Percentiles rank a stretch among this genome's conserved stretches.
These are phyloP conservation scores for Populus trichocarpa DNA, from an alignment of 441 rosid species.

Conservation along the genomic window DNA sequence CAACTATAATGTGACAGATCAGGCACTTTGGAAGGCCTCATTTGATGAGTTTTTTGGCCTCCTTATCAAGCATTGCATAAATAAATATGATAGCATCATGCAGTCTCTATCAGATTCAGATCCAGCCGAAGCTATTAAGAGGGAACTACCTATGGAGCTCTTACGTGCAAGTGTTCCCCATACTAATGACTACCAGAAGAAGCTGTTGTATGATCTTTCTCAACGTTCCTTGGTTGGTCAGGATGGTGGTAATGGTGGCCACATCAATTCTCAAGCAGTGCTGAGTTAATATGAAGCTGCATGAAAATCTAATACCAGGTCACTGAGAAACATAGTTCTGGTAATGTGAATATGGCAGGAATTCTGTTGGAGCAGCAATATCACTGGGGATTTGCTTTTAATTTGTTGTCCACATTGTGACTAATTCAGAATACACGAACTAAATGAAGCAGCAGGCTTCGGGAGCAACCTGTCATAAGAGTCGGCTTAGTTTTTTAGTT, in stretches of 20 bases:
- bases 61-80: conserved; percentile 69
- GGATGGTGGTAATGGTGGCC: conserved; percentile 33
- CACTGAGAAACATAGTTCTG: conserved; percentile 11
- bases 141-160: conserved; percentile 82
- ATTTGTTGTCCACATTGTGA: neutral
- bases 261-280: conserved; percentile 19
- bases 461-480: neutral
- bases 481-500: conserved; percentile 8
- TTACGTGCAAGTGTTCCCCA: conserved; percentile 79
- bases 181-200: conserved; percentile 71
- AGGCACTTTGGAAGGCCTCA: conserved; percentile 80
- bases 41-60: conserved; percentile 81
- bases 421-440: neutral
- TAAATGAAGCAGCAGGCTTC: conserved; percentile 16
- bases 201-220: conserved; percentile 66
- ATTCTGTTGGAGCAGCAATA: neutral
- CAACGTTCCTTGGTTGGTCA: conserved; percentile 71
- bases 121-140: conserved; percentile 71
- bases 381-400: conserved; percentile 5
- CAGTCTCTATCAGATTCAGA: conserved; percentile 45
- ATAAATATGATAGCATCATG: conserved; percentile 72
- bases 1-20: conserved; percentile 45
- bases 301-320: neutral
- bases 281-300: conserved; percentile 20
- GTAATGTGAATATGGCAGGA: neutral